Percentiles rank a stretch among this genome's conserved stretches.
phyloP scores from a whole-genome alignment of 2,329 filamentous ascomycete genomes.

The Colletotrichum agaves region DNA sequence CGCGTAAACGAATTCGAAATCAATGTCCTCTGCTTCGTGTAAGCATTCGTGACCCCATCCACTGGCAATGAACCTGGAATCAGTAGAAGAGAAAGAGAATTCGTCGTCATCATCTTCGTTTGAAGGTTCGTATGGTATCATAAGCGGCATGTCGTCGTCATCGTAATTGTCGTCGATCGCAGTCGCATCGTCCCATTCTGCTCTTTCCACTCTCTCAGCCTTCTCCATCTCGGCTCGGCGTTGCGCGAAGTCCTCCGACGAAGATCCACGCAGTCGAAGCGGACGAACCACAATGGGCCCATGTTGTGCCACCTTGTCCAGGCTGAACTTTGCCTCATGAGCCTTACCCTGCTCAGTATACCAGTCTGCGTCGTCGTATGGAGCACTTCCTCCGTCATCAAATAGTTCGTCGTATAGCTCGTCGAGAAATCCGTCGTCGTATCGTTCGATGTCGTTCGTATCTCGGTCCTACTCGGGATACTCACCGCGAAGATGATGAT shows the following conservation, averaged over 20 bases:
- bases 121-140: constrained; percentile 58
- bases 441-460: constrained; percentile 38
- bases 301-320: constrained; percentile 22
- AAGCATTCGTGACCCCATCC: constrained; percentile 85
- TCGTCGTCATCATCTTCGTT: constrained; percentile 69
- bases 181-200: constrained; percentile 38
- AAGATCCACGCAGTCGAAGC: constrained; percentile 14
- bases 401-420: constrained; percentile 41
- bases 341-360: constrained; percentile 7
- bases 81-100: constrained; percentile 63
- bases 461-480: constrained; percentile 48
- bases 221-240: constrained; percentile 33
- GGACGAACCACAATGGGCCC: constrained; percentile 26
- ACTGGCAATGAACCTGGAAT: constrained; percentile 74
- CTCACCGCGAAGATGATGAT: constrained; percentile 63
- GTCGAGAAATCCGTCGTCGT: constrained; percentile 38
- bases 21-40: constrained; percentile 96
- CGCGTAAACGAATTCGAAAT: constrained; percentile 99
- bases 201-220: constrained; percentile 31
- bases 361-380: constrained; percentile 33
- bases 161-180: constrained; percentile 37
- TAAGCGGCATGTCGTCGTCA: constrained; percentile 48
- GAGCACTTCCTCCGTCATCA: constrained; percentile 32
- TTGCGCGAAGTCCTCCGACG: constrained; percentile 18
- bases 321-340: constrained; percentile 19